phyloP scores from a whole-genome alignment of 768 basidiomycete species.

The Rhodotorula graminis region DNA sequence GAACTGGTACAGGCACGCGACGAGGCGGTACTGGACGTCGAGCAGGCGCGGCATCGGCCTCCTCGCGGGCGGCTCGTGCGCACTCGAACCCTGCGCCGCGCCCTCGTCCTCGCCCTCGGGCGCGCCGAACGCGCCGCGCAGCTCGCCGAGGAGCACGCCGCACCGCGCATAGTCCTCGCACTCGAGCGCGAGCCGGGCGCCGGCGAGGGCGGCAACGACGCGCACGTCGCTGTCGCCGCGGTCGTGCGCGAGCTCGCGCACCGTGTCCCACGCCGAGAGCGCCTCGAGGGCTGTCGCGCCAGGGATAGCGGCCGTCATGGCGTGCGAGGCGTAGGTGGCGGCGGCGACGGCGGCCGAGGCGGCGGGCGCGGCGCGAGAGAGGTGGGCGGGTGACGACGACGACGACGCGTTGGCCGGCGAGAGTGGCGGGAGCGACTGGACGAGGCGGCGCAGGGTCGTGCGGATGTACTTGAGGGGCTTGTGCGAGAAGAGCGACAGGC shows the following conservation, averaged over 20 bases:
- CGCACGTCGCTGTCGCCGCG: background rate
- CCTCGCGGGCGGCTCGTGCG: too few relatives aligned
- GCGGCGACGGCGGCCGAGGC: background rate
- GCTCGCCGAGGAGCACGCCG: background rate
- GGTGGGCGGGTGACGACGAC: background rate
- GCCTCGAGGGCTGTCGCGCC: background rate
- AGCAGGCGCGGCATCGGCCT: background rate
- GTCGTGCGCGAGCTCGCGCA: background rate
- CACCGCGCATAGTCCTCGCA: constrained; percentile 2
- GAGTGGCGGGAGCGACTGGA: background rate
- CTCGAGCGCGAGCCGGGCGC: constrained; percentile 6
- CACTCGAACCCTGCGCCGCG: background rate
- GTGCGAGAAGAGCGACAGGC: background rate
- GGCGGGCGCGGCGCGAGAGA: too few relatives aligned
- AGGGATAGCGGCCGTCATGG: background rate
- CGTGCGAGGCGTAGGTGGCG: background rate
- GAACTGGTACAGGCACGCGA: background rate
- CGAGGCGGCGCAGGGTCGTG: constrained; percentile 11
- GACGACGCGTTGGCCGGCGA: background rate
- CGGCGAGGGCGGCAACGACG: background rate
- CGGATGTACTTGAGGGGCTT: constrained; percentile 17
- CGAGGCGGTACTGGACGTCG: constrained; percentile 5
- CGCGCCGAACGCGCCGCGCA: background rate
- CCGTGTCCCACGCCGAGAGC: constrained; percentile 8
- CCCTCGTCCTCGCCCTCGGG: background rate